Percentiles rank a stretch among this genome's conserved stretches.
phyloP scores from a whole-genome alignment of 306 rosid species.

The Inga laurina region DNA sequence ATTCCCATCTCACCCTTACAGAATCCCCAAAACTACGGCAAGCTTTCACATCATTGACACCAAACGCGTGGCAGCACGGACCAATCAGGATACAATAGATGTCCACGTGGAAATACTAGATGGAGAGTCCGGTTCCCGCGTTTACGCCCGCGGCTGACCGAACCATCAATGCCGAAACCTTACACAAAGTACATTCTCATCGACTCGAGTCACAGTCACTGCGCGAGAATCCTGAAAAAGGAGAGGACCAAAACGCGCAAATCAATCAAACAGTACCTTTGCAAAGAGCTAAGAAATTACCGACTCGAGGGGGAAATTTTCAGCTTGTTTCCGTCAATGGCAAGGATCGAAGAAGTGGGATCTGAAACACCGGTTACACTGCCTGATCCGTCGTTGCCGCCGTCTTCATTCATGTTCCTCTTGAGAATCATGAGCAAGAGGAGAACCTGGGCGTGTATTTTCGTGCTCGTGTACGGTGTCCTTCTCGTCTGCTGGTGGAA shows the following conservation, averaged over 20 bases:
- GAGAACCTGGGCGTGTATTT: constrained; percentile 76
- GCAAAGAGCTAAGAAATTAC: background rate
- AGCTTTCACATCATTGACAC: background rate
- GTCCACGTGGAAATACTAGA: background rate
- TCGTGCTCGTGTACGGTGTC: constrained; percentile 59
- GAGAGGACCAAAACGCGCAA: background rate
- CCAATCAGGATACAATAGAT: no score
- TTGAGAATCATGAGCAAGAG: constrained; percentile 73
- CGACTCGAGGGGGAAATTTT: background rate
- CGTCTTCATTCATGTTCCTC: constrained; percentile 49
- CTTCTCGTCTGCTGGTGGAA: constrained; percentile 68
- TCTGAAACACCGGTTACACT: constrained; percentile 2
- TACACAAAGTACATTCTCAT: background rate
- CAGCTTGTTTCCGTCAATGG: constrained; percentile 36
- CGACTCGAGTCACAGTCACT: background rate
- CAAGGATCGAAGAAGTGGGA: constrained; percentile 40
- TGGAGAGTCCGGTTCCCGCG: background rate
- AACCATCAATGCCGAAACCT: background rate
- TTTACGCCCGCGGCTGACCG: background rate
- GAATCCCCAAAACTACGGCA: background rate
- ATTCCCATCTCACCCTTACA: background rate
- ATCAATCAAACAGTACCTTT: background rate
- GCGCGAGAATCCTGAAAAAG: background rate
- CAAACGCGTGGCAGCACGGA: background rate
- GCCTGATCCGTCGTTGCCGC: constrained; percentile 23